Conservation (phyloP, 2,329 filamentous ascomycete genomes). For the Cercospora berteroae region DNA sequence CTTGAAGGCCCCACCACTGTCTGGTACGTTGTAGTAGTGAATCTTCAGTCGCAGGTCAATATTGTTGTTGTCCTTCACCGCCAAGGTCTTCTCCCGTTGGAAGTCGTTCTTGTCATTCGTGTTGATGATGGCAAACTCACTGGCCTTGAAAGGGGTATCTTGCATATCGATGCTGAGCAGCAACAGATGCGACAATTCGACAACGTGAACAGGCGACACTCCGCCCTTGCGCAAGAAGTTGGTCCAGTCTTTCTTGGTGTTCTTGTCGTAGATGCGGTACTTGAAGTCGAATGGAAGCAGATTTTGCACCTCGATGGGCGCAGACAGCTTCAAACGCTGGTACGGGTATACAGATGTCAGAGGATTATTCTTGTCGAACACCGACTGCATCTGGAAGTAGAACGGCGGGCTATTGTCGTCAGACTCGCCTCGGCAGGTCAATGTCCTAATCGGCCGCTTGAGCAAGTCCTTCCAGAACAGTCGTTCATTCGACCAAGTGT, state of each 20-base stretch:
- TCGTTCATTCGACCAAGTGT: slow-evolving; percentile 86
- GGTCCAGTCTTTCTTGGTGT: slow-evolving; percentile 97
- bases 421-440: slow-evolving; percentile 83
- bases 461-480: slow-evolving; percentile 92
- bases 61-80: slow-evolving; percentile 81
- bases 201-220: slow-evolving; percentile 93
- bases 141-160: slow-evolving; percentile 89
- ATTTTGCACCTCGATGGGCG: slow-evolving; percentile 91
- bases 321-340: slow-evolving; percentile 88
- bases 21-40: slow-evolving; percentile 85
- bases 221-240: slow-evolving; percentile 97
- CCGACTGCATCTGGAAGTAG: slow-evolving; percentile 92
- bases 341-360: slow-evolving; percentile 84
- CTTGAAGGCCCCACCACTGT: slow-evolving; percentile 93
- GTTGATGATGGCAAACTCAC: slow-evolving; percentile 97
- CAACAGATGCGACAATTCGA: slow-evolving; percentile 89
- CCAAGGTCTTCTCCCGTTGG: slow-evolving; percentile 72
- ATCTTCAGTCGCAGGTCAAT: slow-evolving; percentile 76
- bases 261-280: slow-evolving; percentile 97
- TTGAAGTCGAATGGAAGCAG: slow-evolving; percentile 97
- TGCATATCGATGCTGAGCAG: slow-evolving; percentile 94
- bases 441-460: slow-evolving; percentile 76
- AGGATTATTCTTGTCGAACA: slow-evolving; percentile 79
- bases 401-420: slow-evolving; percentile 77
- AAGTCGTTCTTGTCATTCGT: slow-evolving; percentile 85